A percentile compares a stretch with the other conserved stretches of the same genome.
These are phyloP conservation scores for Vairimorpha ceranae DNA, from an alignment of 371 early-diverging fungal genomes.

Conservation along the genomic window DNA sequence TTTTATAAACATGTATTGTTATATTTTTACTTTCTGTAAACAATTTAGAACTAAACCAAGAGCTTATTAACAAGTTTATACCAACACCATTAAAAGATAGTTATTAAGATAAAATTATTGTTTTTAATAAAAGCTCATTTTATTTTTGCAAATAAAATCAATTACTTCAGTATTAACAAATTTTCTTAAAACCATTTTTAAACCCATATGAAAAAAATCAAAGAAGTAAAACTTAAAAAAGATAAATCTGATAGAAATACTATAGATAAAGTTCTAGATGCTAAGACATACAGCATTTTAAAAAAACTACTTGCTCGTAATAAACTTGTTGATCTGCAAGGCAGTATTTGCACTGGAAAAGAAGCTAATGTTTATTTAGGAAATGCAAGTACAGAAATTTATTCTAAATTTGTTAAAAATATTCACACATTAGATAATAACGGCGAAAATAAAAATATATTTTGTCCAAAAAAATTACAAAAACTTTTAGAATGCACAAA, in stretches of 20 bases:
- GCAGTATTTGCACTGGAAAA: constrained; percentile 93
- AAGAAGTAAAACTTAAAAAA: constrained; percentile 51
- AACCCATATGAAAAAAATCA: constrained; percentile 41
- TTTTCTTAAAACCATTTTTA: no score
- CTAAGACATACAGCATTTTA: constrained; percentile 84
- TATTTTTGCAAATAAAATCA: no score
- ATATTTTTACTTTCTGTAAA: no score
- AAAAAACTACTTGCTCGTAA: constrained; percentile 82
- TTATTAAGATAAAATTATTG: no score
- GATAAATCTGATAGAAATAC: constrained; percentile 94
- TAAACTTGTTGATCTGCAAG: constrained; percentile 80
- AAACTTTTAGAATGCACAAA: not conserved
- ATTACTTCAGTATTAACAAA: no score
- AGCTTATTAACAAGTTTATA: no score
- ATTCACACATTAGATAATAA: constrained; percentile 12
- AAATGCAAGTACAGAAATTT: constrained; percentile 27
- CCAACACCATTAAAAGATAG: no score
- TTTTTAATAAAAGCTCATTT: no score
- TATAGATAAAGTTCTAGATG: constrained; percentile 90
- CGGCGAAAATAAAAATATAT: constrained; percentile 7
- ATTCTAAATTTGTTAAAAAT: constrained; percentile 54
- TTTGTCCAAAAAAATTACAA: not conserved
- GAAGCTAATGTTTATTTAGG: constrained; percentile 66
- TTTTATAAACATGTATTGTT: no score
- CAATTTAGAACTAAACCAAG: no score